phyloP scores from a whole-genome alignment of 208 protist species.

The Leishmania major region DNA sequence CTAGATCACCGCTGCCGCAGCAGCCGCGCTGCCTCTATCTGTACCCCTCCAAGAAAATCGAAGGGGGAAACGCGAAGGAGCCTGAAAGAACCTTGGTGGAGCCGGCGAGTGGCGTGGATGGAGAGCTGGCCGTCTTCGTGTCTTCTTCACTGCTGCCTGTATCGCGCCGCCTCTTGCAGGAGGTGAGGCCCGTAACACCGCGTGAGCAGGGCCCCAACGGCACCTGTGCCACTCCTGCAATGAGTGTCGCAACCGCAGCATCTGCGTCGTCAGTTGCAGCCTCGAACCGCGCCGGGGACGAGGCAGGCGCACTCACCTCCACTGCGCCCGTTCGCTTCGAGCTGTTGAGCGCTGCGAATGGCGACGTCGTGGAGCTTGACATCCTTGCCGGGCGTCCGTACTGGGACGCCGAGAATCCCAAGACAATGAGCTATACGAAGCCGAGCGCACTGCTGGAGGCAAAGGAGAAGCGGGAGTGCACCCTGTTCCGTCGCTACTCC shows the following conservation, averaged over 20 bases:
- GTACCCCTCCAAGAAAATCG: not conserved
- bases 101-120: not conserved
- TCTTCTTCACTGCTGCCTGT: conserved; percentile 12
- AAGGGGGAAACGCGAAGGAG: not conserved
- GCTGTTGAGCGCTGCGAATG: conserved; percentile 43
- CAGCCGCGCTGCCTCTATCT: conserved; percentile 14
- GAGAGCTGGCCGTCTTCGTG: conserved; percentile 16
- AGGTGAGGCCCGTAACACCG: not conserved
- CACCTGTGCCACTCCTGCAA: not conserved
- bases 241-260: not conserved
- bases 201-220: not conserved
- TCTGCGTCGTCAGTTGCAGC: not conserved
- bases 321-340: conserved; percentile 34
- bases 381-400: conserved; percentile 28
- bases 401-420: conserved; percentile 32
- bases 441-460: conserved; percentile 54
- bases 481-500: conserved; percentile 53
- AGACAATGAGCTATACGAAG: conserved; percentile 7
- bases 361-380: conserved; percentile 53
- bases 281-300: not conserved
- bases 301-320: not conserved
- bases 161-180: conserved; percentile 2
- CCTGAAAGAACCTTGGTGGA: not conserved
- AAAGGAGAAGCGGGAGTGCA: conserved; percentile 33
- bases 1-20: not conserved